Evolutionary conservation across 2,329 filamentous ascomycete genomes (phyloP), one percentile per base, ranked within the genome.

Genomic region (Dothidotthia symphoricarpi): DNA sequence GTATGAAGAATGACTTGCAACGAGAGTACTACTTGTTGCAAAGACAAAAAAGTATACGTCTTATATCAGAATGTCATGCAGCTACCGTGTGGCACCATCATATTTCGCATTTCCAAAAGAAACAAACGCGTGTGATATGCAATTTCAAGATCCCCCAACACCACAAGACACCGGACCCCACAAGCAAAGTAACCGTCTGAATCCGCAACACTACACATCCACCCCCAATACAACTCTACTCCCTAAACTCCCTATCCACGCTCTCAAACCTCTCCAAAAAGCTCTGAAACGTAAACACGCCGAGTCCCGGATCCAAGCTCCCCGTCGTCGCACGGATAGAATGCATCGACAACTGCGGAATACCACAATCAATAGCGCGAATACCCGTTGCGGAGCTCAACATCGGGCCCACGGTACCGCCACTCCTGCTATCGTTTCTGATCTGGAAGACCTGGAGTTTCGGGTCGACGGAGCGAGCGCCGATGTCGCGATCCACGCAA

Each of bases 381-480:
- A 95, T 83, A 19, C 91, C 91, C 68, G 93, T 86, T 17, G 78
- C 80, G 17, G 83, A 81, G 51, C 83, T 88, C 24, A 95, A 75
- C 79, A 90, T 89, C 0, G 93, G 93, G 0, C 93, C 93, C n/a
- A 97, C 89, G 0, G 93, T 98, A 12, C 93, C 93, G 19, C 93
- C 93, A 59, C 82, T 88, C 37, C 91, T 76, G 8, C 79, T 85
- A 68, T 97, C 93, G 63, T 97, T 98, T 40, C 93, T 75, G 64
- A 97, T 97, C 75, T 95, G 89, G 76, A 97, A 97, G 5, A 86
- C 74, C 69, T 97, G 93, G 36, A 94, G 75, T 31, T 77, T 80
- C 39, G 80, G 81, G n/a, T 62, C 57, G 3, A 47, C 36, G 10
- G 38, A 47, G 19, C 59, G 47, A 6, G 45, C 34, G 75, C 87